Evolutionary conservation across 129 eudicot genomes (phyloP), one percentile per base, ranked within the genome.

Genomic region (Cynara cardunculus): DNA sequence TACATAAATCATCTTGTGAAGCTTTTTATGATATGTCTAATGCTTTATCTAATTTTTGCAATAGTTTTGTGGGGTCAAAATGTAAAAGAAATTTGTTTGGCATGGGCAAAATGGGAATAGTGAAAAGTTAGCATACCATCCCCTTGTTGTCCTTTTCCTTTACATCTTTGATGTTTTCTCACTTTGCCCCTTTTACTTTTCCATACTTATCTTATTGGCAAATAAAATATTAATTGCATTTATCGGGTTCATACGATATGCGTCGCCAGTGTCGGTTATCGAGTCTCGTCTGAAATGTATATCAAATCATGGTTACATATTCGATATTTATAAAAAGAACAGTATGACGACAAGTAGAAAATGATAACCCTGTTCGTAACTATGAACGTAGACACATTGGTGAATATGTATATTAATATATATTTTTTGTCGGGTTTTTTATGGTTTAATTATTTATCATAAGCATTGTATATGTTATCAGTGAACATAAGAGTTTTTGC

Each of bases 101-200:
- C 28, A 75, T 67, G 80, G 26, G 56, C 35, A 74, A 66, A 53
- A 56, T 81, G 30, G 32, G 69, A 65, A 79, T 66, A 81, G 80
- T 46, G 68, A 81, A 81, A 81, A 49, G 32, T 81, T 81, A 74
- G 24, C 85, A 66, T 74, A 74, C 80, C 68, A 25, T 78, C 13
- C 35, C 61, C 9, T 16, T 34, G 30, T 31, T 66, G 13, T 67
- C 27, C 26, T 22, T 22, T 27, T 5, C 13, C 44, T 61, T 34
- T 67, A 71, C n/a, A 56, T 56, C 65, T 56, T 49, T 49, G 62
- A 49, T 49, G 62, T 49, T 49, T 46, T 49, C 8, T 49, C 62
- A 49, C 62, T 49, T 56, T 56, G 65, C 24, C 65, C 65, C 65
- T 56, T 56, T 56, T 56, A 56, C 65, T 56, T 56, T 56, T 56